These are phyloP conservation scores for Penicillium cataractarum DNA, from an alignment of 495 filamentous ascomycete species.

Conservation along the genomic window DNA sequence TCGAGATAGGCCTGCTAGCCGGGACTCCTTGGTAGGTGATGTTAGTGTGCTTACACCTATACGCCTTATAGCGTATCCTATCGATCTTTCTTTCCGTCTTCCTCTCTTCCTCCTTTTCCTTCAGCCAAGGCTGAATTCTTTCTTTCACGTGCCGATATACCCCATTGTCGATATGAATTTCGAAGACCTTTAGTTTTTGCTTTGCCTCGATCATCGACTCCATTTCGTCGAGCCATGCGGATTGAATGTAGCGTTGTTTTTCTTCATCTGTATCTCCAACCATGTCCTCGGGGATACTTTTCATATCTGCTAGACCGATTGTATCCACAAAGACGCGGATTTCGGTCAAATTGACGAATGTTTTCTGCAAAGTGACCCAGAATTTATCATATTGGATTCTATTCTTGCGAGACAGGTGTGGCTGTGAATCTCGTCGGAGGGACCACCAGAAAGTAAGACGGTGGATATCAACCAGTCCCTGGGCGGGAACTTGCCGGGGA, in stretches of 20 bases:
- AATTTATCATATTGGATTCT: too few relatives aligned
- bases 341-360: neutral
- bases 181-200: constrained; percentile 3
- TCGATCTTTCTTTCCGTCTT: neutral
- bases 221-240: neutral
- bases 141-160: constrained; percentile 1
- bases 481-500: too few relatives aligned
- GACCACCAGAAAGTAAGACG: too few relatives aligned
- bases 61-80: constrained; percentile 4
- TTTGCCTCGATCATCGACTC: neutral
- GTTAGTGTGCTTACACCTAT: constrained; percentile 6
- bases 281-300: neutral
- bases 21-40: neutral
- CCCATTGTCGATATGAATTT: constrained; percentile 9
- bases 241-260: neutral
- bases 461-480: too few relatives aligned
- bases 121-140: constrained; percentile 7
- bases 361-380: too few relatives aligned
- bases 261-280: neutral
- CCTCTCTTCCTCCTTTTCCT: constrained; percentile 7
- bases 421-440: too few relatives aligned
- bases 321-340: neutral
- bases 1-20: neutral
- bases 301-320: neutral
- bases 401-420: too few relatives aligned